Evolutionary conservation across 2,329 filamentous ascomycete species (phyloP).

Genomic region (Dichotomopilus funicola): DNA sequence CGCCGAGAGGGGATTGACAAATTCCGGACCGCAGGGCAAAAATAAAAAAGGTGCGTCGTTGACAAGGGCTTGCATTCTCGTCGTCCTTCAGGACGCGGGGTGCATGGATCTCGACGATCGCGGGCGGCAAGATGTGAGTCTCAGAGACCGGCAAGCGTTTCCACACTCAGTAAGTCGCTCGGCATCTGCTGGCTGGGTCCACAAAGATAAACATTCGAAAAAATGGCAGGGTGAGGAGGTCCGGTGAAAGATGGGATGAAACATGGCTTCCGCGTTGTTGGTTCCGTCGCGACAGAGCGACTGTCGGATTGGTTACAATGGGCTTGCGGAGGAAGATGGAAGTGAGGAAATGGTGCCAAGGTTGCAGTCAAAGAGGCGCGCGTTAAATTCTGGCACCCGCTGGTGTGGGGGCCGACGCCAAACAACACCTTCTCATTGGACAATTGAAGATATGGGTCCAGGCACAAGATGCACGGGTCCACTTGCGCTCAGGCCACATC

Average conservation of each 20-base stretch:
- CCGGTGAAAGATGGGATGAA: constrained; percentile 18
- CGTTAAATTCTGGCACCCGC: constrained; percentile 16
- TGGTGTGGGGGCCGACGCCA: neutral
- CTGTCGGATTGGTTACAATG: constrained; percentile 17
- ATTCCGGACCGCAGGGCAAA: neutral
- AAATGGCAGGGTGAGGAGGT: neutral
- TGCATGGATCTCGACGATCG: constrained; percentile 3
- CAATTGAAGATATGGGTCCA: neutral
- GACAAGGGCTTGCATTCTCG: neutral
- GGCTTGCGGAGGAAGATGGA: neutral
- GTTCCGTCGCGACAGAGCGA: neutral
- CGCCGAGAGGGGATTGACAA: neutral
- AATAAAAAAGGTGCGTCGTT: neutral
- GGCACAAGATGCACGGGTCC: neutral
- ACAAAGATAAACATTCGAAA: constrained; percentile 6
- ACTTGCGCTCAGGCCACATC: too few relatives aligned
- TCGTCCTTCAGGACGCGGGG: neutral
- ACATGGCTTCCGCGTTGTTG: constrained; percentile 12
- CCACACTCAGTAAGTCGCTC: neutral
- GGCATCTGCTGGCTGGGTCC: constrained; percentile 1
- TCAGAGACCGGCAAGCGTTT: too few relatives aligned
- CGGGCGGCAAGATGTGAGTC: constrained; percentile 8
- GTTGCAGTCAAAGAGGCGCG: constrained; percentile 17
- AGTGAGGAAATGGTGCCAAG: neutral
- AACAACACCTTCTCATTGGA: neutral